Percentiles rank a stretch among this genome's conserved stretches.
These are phyloP conservation scores for Marasmius tenuissimus DNA, from an alignment of 1,284 basidiomycete genomes.

Conservation along the genomic window DNA sequence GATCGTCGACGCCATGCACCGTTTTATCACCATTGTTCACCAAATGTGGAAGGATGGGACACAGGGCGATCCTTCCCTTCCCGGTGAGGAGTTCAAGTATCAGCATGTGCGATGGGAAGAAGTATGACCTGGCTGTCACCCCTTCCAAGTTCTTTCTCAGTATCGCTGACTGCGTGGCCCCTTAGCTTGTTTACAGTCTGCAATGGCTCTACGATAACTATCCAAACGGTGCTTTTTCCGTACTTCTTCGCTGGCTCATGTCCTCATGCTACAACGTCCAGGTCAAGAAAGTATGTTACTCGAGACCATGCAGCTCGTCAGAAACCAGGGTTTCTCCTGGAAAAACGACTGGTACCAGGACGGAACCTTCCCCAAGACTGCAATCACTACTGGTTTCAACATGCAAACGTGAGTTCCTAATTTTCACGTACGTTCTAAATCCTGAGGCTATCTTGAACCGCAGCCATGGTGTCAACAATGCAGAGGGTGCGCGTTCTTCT, in stretches of 20 bases:
- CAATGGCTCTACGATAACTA: conserved; percentile 40
- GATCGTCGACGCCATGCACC: conserved; percentile 36
- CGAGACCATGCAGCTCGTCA: conserved; percentile 38
- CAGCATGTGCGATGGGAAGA: conserved; percentile 42
- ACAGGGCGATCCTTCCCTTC: conserved; percentile 29
- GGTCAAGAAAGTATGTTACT: conserved; percentile 33
- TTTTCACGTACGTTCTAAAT: neutral
- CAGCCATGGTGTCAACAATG: conserved; percentile 39
- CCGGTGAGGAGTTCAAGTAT: conserved; percentile 39
- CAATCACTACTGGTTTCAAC: conserved; percentile 25
- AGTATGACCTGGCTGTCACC: conserved; percentile 14
- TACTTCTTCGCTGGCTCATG: neutral
- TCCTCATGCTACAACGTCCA: conserved; percentile 10
- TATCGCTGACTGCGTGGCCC: neutral
- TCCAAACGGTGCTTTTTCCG: conserved; percentile 27
- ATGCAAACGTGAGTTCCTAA: conserved; percentile 27
- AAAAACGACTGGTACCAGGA: conserved; percentile 39
- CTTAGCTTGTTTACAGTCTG: conserved; percentile 32
- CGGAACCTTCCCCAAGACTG: conserved; percentile 31
- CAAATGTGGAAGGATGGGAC: conserved; percentile 32
- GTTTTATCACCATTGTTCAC: conserved; percentile 32
- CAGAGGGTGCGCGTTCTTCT: conserved; percentile 27
- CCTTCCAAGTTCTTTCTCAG: neutral
- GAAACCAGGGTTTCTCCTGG: conserved; percentile 38
- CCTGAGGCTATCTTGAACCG: neutral